Conservation (phyloP, 768 basidiomycete genomes). For the Mycena sanguinolenta region DNA sequence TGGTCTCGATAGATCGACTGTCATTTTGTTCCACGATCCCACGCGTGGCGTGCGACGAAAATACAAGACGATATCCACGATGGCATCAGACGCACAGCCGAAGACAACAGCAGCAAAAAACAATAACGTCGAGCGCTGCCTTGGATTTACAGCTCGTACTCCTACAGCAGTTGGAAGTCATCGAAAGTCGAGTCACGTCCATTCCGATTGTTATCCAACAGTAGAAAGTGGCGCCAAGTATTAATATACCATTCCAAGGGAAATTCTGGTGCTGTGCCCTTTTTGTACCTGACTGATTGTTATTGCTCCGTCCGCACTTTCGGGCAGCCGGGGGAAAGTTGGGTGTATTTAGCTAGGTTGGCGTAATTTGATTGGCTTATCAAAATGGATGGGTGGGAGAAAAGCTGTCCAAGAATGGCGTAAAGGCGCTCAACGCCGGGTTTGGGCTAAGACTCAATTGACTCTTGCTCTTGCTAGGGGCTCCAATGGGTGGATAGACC, state of each 20-base stretch:
- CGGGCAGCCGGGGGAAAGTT: slow-evolving; percentile 32
- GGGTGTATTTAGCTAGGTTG: slow-evolving; percentile 25
- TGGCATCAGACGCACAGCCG: slow-evolving; percentile 26
- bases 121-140: slow-evolving; percentile 8
- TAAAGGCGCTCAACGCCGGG: slow-evolving; percentile 26
- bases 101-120: slow-evolving; percentile 19
- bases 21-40: slow-evolving; percentile 16
- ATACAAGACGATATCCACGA: slow-evolving; percentile 20
- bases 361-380: slow-evolving; percentile 30
- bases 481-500: background rate
- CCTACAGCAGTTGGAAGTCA: slow-evolving; percentile 23
- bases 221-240: slow-evolving; percentile 21
- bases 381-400: slow-evolving; percentile 34
- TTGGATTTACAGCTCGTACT: slow-evolving; percentile 15
- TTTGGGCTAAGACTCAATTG: slow-evolving; percentile 24
- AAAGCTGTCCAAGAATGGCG: slow-evolving; percentile 20
- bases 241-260: slow-evolving; percentile 36
- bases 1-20: slow-evolving; percentile 24
- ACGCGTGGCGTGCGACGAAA: slow-evolving; percentile 24
- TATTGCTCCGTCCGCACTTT: slow-evolving; percentile 27
- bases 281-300: slow-evolving; percentile 36
- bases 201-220: slow-evolving; percentile 30
- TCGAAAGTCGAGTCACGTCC: slow-evolving; percentile 15
- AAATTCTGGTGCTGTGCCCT: slow-evolving; percentile 31
- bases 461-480: slow-evolving; percentile 29